Evolutionary conservation across 2,329 filamentous ascomycete species (phyloP), one percentile per base, ranked within the genome.

Genomic region (Botrytis hyacinthi): DNA sequence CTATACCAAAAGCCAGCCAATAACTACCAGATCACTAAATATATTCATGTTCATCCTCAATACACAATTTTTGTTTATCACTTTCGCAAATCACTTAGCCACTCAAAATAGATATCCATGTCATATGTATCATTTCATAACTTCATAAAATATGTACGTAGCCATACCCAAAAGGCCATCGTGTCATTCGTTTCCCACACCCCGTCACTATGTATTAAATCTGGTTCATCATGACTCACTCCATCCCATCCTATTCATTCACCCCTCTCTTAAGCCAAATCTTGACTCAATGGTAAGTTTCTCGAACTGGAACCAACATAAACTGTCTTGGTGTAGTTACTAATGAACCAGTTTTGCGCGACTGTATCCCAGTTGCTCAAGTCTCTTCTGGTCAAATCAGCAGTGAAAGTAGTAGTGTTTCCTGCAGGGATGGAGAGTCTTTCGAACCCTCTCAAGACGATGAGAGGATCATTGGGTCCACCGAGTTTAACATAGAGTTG

Each of bases 311-410:
- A 72, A 0, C 80, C 80, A 3, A 81, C 79, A 76, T 78, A 79
- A n/a, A 80, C 78, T 14, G 75, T 80, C 77, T 81, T 81, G 1
- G 79, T 76, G 35, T 76, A 76, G 61, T 74, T 73, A 7, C 76
- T 77, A 42, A 81, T 78, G 63, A 94, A 88, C 95, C 95, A 98
- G 85, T 98, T 91, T 86, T 98, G 95, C n/a, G 84, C 81, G 1
- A 80, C 86, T 0, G 88, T 84, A 77, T 97, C 93, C 95, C 95
- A 98, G 84, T 94, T 96, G 81, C 91, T 94, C 73, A 98, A 78
- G 80, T 98, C 95, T 73, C 94, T 90, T 57, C 95, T 88, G 9
- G 90, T 94, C 72, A 98, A 83, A 26, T 90, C 87, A 0, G 89
- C 90, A 0, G 82, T 85, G 84, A 96, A 97, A 2, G 86, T 88